phyloP scores from a whole-genome alignment of 2,329 filamentous ascomycete species.

The Colletotrichum spinosum region DNA sequence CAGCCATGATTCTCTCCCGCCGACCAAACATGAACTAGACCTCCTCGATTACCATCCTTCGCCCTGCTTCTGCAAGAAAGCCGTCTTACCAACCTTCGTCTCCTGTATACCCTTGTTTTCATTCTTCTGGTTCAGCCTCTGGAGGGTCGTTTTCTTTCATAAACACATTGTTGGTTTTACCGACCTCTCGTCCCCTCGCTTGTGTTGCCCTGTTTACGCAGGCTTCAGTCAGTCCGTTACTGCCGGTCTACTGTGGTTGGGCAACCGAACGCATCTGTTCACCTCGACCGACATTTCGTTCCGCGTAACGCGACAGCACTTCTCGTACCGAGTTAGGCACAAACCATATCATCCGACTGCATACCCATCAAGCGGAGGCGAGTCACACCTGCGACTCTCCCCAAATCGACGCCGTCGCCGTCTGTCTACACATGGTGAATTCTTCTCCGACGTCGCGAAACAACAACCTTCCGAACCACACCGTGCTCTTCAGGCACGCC shows the following conservation, averaged over 20 bases:
- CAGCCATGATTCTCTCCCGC: constrained; percentile 16
- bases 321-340: no score
- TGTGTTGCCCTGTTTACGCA: constrained; percentile 3
- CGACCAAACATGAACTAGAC: constrained; percentile 7
- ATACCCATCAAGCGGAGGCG: no score
- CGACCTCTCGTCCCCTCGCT: constrained; percentile 17
- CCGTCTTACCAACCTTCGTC: constrained; percentile 20
- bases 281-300: no score
- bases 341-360: no score
- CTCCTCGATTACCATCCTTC: constrained; percentile 13
- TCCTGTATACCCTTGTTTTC: constrained; percentile 34
- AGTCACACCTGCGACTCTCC: neutral
- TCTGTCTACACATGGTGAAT: neutral
- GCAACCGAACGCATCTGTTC: neutral
- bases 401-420: neutral
- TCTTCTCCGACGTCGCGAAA: constrained; percentile 8
- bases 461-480: constrained; percentile 23
- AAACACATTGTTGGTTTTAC: constrained; percentile 18
- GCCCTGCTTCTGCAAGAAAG: constrained; percentile 11
- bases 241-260: constrained; percentile 19
- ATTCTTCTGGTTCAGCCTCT: constrained; percentile 8
- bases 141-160: constrained; percentile 3
- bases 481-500: constrained; percentile 25
- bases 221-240: constrained; percentile 22
- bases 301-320: no score